A percentile compares a stretch with the other conserved stretches of the same genome.
Conservation (phyloP, 352 stramenopile species). For the Globisporangium cederbergense region DNA sequence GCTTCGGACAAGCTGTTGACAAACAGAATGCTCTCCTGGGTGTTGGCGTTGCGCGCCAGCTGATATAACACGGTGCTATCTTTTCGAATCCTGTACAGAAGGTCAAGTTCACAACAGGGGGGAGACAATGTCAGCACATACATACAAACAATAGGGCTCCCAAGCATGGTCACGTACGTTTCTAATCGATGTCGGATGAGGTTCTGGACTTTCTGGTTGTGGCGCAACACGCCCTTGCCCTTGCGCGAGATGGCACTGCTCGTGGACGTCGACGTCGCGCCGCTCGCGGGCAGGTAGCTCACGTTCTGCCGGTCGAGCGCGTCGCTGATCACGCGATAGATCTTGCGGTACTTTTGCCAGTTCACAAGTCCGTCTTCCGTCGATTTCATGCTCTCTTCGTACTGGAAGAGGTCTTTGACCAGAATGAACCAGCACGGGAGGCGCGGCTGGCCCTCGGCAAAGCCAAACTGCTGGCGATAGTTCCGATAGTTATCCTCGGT, state of each 20-base stretch:
- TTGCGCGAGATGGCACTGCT: constrained; percentile 55
- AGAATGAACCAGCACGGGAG: constrained; percentile 84
- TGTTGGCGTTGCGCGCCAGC: constrained; percentile 82
- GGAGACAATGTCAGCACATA: background rate
- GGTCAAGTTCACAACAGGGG: background rate
- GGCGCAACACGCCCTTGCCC: constrained; percentile 66
- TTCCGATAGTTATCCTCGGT: constrained; percentile 85
- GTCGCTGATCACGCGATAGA: constrained; percentile 78
- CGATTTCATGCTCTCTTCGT: constrained; percentile 85
- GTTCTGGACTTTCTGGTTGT: constrained; percentile 70
- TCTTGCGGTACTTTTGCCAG: constrained; percentile 86
- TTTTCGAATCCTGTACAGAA: constrained; percentile 63
- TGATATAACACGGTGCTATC: constrained; percentile 82
- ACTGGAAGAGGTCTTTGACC: constrained; percentile 86
- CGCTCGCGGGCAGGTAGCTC: constrained; percentile 55
- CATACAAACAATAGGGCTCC: background rate
- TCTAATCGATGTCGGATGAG: constrained; percentile 78
- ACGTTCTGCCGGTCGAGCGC: constrained; percentile 75
- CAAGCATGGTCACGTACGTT: constrained; percentile 53
- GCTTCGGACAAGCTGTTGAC: constrained; percentile 88
- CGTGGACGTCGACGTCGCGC: constrained; percentile 24
- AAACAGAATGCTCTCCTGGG: constrained; percentile 86
- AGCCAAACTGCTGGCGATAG: constrained; percentile 77
- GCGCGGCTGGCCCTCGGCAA: constrained; percentile 72
- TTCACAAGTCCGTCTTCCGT: constrained; percentile 81